Evolutionary conservation across 2,329 filamentous ascomycete genomes (phyloP).

Genomic region (Albophoma yamanashiensis): DNA sequence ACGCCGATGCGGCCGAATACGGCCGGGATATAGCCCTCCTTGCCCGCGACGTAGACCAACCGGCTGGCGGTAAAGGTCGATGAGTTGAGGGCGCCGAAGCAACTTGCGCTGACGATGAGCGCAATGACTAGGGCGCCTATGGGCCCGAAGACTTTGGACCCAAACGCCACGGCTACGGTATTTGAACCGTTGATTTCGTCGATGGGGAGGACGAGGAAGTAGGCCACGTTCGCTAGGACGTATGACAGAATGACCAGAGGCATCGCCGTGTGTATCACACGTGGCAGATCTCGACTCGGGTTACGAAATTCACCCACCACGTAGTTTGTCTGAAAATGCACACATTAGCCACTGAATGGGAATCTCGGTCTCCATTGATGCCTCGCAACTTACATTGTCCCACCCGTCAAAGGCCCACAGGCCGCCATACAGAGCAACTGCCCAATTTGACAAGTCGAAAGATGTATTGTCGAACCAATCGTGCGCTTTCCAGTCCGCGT

Average conservation of each 20-base stretch:
- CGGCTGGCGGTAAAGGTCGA: conserved; percentile 88
- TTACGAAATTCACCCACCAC: conserved; percentile 96
- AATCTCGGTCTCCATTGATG: background rate
- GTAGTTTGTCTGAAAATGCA: conserved; percentile 67
- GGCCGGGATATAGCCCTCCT: conserved; percentile 83
- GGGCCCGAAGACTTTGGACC: conserved; percentile 77
- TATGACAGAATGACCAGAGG: conserved; percentile 87
- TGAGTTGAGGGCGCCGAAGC: conserved; percentile 90
- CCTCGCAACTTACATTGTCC: conserved; percentile 73
- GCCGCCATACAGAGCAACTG: conserved; percentile 87
- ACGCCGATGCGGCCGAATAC: conserved; percentile 78
- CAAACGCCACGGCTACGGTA: conserved; percentile 93
- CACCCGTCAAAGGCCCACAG: conserved; percentile 98
- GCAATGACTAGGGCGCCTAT: conserved; percentile 75
- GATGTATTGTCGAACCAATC: conserved; percentile 86
- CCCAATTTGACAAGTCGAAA: conserved; percentile 73
- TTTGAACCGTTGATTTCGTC: conserved; percentile 76
- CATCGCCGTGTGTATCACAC: conserved; percentile 94
- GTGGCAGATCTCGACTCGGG: conserved; percentile 76
- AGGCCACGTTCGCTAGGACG: conserved; percentile 81
- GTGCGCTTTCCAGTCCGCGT: conserved; percentile 74
- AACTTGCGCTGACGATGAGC: conserved; percentile 80
- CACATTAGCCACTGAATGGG: conserved; percentile 5
- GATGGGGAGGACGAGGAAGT: conserved; percentile 85
- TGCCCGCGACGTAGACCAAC: conserved; percentile 85